Percentiles rank a stretch among this genome's conserved stretches.
Evolutionary conservation across 75 land plant genomes (phyloP).

Genomic region (Pinus albicaulis): DNA sequence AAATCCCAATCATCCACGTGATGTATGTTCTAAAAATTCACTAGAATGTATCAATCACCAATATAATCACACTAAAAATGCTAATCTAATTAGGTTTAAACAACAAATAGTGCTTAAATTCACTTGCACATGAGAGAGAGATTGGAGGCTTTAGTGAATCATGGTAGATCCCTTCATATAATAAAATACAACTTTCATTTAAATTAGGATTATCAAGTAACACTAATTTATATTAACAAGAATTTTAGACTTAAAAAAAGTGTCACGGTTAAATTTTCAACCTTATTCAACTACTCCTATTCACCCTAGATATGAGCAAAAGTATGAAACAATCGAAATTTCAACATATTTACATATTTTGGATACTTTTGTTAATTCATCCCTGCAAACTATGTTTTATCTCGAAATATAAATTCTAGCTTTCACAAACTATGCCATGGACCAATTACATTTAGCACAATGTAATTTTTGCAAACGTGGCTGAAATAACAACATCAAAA

Average conservation of each 20-base stretch:
- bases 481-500: background rate
- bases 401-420: background rate
- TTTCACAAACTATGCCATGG: background rate
- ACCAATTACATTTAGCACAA: background rate
- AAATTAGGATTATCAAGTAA: background rate
- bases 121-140: too few species aligned
- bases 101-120: too few species aligned
- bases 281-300: background rate
- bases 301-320: too few species aligned
- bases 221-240: background rate
- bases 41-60: too few species aligned
- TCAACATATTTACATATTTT: conserved; percentile 3
- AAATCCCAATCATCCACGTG: too few species aligned
- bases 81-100: too few species aligned
- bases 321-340: background rate
- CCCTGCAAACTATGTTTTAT: background rate
- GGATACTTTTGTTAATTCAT: background rate
- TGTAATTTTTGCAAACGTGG: background rate
- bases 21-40: too few species aligned
- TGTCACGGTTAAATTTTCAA: background rate
- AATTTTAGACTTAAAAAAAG: background rate
- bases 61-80: too few species aligned
- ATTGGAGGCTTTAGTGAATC: too few species aligned
- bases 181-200: background rate
- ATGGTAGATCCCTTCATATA: background rate